Evolutionary conservation across 2,329 filamentous ascomycete genomes (phyloP).

Genomic region (Aspergillus neotritici): DNA sequence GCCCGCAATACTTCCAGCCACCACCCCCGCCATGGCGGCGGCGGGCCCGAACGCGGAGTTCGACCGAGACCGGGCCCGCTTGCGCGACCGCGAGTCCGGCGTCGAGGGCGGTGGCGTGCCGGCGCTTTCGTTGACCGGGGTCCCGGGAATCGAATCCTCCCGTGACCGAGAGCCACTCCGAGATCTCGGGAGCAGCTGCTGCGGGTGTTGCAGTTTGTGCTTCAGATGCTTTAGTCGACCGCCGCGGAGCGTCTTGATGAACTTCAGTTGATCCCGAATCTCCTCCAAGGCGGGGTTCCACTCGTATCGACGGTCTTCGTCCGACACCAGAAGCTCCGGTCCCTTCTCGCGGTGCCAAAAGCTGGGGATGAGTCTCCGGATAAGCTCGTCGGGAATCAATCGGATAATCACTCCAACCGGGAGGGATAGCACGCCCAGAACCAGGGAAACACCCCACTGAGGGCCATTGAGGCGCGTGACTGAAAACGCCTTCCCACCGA

Average conservation of each 20-base stretch:
- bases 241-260: constrained; percentile 59
- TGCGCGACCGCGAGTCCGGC: constrained; percentile 48
- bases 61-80: constrained; percentile 52
- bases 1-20: constrained; percentile 60
- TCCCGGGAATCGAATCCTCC: constrained; percentile 47
- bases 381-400: constrained; percentile 54
- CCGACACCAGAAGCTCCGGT: constrained; percentile 41
- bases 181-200: constrained; percentile 40
- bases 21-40: constrained; percentile 60
- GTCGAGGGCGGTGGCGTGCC: constrained; percentile 43
- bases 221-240: constrained; percentile 56
- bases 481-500: constrained; percentile 63
- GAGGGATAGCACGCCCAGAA: constrained; percentile 62
- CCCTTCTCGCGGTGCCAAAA: constrained; percentile 34
- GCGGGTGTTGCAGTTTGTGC: constrained; percentile 57
- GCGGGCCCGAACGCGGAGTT: constrained; percentile 56
- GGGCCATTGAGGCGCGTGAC: constrained; percentile 55
- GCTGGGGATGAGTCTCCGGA: constrained; percentile 40
- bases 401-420: constrained; percentile 59
- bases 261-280: constrained; percentile 58
- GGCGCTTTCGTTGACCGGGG: constrained; percentile 48
- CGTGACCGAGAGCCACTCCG: constrained; percentile 38
- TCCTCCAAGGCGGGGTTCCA: constrained; percentile 60
- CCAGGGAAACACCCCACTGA: constrained; percentile 65
- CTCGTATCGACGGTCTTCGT: constrained; percentile 43